These are phyloP conservation scores for Pecoramyces ruminantium DNA, from an alignment of 192 early-diverging fungal genomes.

Conservation along the genomic window DNA sequence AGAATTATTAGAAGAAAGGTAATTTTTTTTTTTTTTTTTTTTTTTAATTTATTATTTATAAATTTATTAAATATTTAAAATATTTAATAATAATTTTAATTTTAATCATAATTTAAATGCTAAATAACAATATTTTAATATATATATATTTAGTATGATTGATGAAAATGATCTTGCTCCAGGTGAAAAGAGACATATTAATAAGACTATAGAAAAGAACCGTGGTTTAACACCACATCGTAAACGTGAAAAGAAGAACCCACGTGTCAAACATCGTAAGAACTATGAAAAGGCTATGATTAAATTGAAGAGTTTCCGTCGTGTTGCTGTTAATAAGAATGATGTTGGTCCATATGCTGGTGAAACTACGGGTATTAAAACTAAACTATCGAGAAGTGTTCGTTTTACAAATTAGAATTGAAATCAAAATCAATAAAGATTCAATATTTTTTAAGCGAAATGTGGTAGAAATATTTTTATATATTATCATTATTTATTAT, in stretches of 20 bases:
- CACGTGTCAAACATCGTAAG: conserved; percentile 78
- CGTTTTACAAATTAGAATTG: not conserved
- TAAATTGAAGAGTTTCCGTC: conserved; percentile 63
- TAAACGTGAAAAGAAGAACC: conserved; percentile 83
- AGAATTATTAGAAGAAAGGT: not conserved
- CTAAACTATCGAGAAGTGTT: conserved; percentile 61
- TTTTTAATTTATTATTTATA: no score
- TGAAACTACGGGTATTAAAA: conserved; percentile 88
- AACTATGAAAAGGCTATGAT: conserved; percentile 82
- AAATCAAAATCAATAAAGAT: no score
- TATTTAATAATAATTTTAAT: no score
- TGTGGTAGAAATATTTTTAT: no score
- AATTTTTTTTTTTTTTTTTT: no score
- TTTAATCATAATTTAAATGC: no score
- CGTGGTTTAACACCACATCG: conserved; percentile 84
- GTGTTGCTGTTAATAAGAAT: conserved; percentile 45
- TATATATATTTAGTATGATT: conserved; percentile 5
- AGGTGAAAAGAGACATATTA: conserved; percentile 58
- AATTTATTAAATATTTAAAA: no score
- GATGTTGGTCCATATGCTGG: conserved; percentile 63
- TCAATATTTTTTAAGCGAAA: no score
- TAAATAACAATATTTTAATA: not conserved
- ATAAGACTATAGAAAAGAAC: conserved; percentile 86
- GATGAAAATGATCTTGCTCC: conserved; percentile 23
- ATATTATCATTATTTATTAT: no score